phyloP scores from a whole-genome alignment of 2,329 filamentous ascomycete genomes.

The Dactylellina parvicollis region DNA sequence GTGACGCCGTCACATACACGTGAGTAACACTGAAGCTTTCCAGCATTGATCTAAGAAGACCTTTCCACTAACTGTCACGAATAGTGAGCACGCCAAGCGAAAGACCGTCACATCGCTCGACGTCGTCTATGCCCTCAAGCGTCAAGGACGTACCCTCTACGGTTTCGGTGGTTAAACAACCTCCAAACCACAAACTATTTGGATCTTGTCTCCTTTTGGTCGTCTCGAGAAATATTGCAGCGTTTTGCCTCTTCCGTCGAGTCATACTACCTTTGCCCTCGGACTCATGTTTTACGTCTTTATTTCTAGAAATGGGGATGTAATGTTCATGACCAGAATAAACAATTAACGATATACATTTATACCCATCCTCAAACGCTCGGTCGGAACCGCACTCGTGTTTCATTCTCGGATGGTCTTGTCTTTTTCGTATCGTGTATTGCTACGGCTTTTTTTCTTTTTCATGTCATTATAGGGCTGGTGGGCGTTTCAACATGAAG shows the following conservation, averaged over 20 bases:
- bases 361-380: constrained; percentile 13
- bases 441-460: constrained; percentile 32
- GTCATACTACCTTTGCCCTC: constrained; percentile 16
- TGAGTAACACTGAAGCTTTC: constrained; percentile 22
- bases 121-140: constrained; percentile 74
- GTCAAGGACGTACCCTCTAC: constrained; percentile 80
- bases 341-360: constrained; percentile 39
- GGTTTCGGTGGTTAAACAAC: constrained; percentile 83
- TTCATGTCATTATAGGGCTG: constrained; percentile 52
- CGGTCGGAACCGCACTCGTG: constrained; percentile 26
- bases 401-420: constrained; percentile 7
- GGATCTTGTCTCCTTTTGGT: constrained; percentile 29
- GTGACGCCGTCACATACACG: constrained; percentile 80
- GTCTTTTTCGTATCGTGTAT: constrained; percentile 33
- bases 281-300: constrained; percentile 14
- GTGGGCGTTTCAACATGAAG: constrained; percentile 52
- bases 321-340: constrained; percentile 52
- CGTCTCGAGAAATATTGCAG: constrained; percentile 4
- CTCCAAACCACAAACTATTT: constrained; percentile 15
- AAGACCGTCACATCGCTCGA: constrained; percentile 79
- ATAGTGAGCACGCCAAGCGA: constrained; percentile 76
- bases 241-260: constrained; percentile 28
- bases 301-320: constrained; percentile 15
- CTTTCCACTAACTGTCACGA: constrained; percentile 3
- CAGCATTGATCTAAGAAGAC: not conserved